Evolutionary conservation across 371 early-diverging fungal species (phyloP).

Genomic region (Hamiltosporidium tvaerminnensis): DNA sequence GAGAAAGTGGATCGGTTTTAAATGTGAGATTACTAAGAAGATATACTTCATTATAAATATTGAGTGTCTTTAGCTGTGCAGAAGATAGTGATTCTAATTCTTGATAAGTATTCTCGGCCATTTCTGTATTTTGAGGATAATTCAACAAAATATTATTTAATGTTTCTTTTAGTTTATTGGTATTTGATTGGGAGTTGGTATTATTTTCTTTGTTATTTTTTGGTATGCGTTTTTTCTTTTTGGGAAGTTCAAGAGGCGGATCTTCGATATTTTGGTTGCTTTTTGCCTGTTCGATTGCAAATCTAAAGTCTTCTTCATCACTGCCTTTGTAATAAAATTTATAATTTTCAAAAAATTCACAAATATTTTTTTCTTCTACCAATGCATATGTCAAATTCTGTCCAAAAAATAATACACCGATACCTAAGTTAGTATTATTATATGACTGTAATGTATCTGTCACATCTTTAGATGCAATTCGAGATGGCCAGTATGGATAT

Average conservation of each 20-base stretch:
- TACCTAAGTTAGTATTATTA: background rate
- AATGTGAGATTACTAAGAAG: too few relatives aligned
- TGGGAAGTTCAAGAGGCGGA: constrained; percentile 6
- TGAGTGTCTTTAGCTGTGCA: too few relatives aligned
- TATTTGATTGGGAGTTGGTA: too few relatives aligned
- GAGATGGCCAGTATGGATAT: constrained; percentile 22
- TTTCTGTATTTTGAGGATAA: too few relatives aligned
- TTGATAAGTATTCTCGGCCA: too few relatives aligned
- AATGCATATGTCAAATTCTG: constrained; percentile 9
- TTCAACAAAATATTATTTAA: too few relatives aligned
- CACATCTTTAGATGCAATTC: constrained; percentile 6
- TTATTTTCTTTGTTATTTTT: too few relatives aligned
- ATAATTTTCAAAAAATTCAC: constrained; percentile 3
- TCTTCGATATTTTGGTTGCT: constrained; percentile 2
- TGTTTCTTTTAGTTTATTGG: too few relatives aligned
- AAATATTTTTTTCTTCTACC: constrained; percentile 5
- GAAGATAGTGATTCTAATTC: too few relatives aligned
- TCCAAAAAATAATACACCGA: constrained; percentile 20
- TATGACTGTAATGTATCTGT: background rate
- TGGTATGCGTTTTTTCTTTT: background rate
- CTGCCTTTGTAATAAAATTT: background rate
- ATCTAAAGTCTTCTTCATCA: constrained; percentile 1
- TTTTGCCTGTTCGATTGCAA: constrained; percentile 4
- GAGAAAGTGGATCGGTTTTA: too few relatives aligned
- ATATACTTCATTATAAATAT: too few relatives aligned